Conservation (phyloP, 2,329 filamentous ascomycete genomes). For the Aspergillus fischeri region DNA sequence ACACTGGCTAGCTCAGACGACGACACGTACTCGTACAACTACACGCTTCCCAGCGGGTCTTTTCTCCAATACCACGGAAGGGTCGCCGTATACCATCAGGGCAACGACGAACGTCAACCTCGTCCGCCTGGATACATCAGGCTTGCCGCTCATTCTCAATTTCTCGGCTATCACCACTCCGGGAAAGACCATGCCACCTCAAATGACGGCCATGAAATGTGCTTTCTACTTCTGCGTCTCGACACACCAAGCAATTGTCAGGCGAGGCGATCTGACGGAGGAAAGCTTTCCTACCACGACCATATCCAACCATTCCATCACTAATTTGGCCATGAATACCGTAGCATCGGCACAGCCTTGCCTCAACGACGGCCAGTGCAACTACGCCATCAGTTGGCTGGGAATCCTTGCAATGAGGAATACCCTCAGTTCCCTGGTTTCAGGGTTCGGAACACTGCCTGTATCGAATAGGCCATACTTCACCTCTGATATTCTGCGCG, state of each 20-base stretch:
- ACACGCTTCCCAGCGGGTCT: slow-evolving; percentile 18
- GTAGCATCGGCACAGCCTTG: not conserved
- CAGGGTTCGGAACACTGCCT: slow-evolving; percentile 14
- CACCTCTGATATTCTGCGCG: slow-evolving; percentile 16
- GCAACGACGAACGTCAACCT: slow-evolving; percentile 11
- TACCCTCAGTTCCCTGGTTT: slow-evolving; percentile 14
- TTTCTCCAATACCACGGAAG: slow-evolving; percentile 12
- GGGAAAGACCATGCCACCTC: slow-evolving; percentile 13
- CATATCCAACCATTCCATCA: slow-evolving; percentile 10
- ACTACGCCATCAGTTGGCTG: slow-evolving; percentile 17
- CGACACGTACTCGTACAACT: slow-evolving; percentile 11
- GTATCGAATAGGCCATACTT: slow-evolving; percentile 19
- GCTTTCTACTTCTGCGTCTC: slow-evolving; percentile 21
- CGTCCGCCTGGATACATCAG: slow-evolving; percentile 10
- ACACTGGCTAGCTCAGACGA: not conserved
- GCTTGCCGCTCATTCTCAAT: slow-evolving; percentile 15
- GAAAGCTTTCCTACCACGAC: slow-evolving; percentile 7
- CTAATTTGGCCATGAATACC: not conserved
- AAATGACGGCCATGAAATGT: slow-evolving; percentile 20
- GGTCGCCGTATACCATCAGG: slow-evolving; percentile 17
- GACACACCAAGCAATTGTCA: slow-evolving; percentile 17
- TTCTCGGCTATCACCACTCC: slow-evolving; percentile 19
- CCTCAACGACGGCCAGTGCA: slow-evolving; percentile 15
- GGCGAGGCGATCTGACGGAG: slow-evolving; percentile 15
- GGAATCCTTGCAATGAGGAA: slow-evolving; percentile 17